Evolutionary conservation across 2,329 filamentous ascomycete species (phyloP), one percentile per base, ranked within the genome.

Genomic region (Phyllosticta citrichinensis): DNA sequence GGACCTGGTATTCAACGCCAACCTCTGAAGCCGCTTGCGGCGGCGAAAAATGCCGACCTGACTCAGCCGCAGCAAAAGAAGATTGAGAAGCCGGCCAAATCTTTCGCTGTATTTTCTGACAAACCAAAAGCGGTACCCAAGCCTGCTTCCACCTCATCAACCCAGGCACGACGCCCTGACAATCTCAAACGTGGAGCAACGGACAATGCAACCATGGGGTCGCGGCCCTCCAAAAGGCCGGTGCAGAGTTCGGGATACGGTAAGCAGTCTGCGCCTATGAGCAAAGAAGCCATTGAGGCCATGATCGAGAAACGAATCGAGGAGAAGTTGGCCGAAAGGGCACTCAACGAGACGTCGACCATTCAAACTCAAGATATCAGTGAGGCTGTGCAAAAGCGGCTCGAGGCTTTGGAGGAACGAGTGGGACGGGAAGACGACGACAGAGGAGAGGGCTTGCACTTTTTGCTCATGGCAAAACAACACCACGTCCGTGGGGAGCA

Each of bases 251-350:
- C 62, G 8, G 55, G 54, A 17, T 60, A 57, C 14, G 61, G 61
- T 17, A 59, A 24, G n/a, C 71, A 69, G 6, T n/a, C 57, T 1
- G 64, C 68, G 64, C 64, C 68, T 73, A 65, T 81, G 77, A 72
- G 80, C 66, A 83, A 75, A 19, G 87, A 85, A 12, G 87, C 86
- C 58, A 95, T 97, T 63, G 92, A 97, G 71, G 89, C 91, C 50
- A 86, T 97, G 76, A 91, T 97, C 1, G 89, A 96, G 73, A 89
- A 88, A 67, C 96, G 96, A 69, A 89, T 97, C 0, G 87, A 88
- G 63, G 91, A 96, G 75, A 91, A 94, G 40, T 79, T 97, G 1
- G 91, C 92, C 0, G 86, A 87, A n/a, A 84, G 87, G 58, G 84
- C 83, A 1, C 70, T 83, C 17, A 81, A 82, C 64, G 83, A 87